Conservation (phyloP, 2,329 filamentous ascomycete species). For the Coniochaeta ligniaria region DNA sequence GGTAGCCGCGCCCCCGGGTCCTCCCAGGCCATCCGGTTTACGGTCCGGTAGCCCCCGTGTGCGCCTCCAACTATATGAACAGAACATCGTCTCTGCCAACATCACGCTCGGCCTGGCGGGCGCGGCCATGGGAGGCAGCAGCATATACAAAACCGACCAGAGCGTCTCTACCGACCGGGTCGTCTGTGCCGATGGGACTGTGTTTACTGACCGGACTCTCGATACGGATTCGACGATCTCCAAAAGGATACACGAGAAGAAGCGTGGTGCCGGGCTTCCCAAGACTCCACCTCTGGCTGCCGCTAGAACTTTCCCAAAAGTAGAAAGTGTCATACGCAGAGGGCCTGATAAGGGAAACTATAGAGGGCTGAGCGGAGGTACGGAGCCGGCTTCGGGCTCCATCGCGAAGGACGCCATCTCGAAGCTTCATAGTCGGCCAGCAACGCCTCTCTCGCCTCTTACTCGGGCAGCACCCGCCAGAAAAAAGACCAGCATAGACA, state of each 20-base stretch:
- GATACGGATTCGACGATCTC: not conserved
- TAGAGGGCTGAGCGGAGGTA: not conserved
- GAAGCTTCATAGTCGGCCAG: not conserved
- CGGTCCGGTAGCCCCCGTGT: not conserved
- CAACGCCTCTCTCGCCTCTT: no score
- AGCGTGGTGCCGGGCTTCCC: not conserved
- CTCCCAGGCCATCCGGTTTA: not conserved
- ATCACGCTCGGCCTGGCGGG: not conserved
- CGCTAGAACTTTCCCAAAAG: not conserved
- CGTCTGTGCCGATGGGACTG: not conserved
- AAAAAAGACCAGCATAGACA: not conserved
- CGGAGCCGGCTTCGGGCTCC: not conserved
- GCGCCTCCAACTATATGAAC: not conserved
- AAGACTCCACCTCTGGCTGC: not conserved
- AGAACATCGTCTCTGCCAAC: not conserved
- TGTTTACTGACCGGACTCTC: not conserved
- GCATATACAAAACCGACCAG: not conserved
- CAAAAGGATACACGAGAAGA: not conserved
- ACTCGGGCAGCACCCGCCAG: not conserved
- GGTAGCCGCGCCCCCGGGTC: not conserved
- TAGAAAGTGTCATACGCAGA: not conserved
- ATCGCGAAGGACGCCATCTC: not conserved
- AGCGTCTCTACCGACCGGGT: not conserved
- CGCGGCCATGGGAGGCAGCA: not conserved
- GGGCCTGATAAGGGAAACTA: not conserved